Percentiles rank a stretch among this genome's conserved stretches.
Evolutionary conservation across 192 early-diverging fungal species (phyloP).

Genomic region (Rhizophagus clarus): DNA sequence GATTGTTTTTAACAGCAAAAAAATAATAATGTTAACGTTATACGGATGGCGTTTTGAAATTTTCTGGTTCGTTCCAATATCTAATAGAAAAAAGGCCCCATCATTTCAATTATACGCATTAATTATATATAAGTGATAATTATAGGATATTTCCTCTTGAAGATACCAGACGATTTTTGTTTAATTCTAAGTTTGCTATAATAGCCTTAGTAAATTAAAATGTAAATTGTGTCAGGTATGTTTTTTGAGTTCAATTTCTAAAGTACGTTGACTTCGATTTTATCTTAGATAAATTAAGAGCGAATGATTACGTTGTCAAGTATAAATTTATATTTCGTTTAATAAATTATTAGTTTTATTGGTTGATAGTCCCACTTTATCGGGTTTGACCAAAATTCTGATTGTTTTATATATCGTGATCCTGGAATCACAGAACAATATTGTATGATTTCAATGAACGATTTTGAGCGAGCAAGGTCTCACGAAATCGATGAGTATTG

Average conservation of each 20-base stretch:
- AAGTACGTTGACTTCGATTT: not conserved
- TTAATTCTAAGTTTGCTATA: not conserved
- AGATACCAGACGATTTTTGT: not conserved
- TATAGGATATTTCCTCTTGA: not conserved
- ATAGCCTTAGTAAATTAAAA: not conserved
- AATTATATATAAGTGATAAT: no score
- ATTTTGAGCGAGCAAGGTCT: not conserved
- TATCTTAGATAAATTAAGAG: not conserved
- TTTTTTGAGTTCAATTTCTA: not conserved
- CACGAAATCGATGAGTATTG: not conserved
- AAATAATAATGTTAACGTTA: no score
- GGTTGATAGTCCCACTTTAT: not conserved
- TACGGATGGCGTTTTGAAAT: no score
- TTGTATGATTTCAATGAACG: not conserved
- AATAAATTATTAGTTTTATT: no score
- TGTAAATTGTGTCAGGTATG: not conserved
- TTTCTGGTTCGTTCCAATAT: no score
- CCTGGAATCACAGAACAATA: not conserved
- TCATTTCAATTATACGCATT: no score
- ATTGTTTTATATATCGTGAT: conserved; percentile 4
- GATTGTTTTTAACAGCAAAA: no score
- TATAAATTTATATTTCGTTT: not conserved
- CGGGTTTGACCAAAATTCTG: not conserved
- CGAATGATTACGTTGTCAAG: not conserved
- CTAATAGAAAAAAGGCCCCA: no score